A percentile compares a stretch with the other conserved stretches of the same genome.
These are phyloP conservation scores for Boletus sensibilis DNA, from an alignment of 768 basidiomycete species.

Conservation along the genomic window DNA sequence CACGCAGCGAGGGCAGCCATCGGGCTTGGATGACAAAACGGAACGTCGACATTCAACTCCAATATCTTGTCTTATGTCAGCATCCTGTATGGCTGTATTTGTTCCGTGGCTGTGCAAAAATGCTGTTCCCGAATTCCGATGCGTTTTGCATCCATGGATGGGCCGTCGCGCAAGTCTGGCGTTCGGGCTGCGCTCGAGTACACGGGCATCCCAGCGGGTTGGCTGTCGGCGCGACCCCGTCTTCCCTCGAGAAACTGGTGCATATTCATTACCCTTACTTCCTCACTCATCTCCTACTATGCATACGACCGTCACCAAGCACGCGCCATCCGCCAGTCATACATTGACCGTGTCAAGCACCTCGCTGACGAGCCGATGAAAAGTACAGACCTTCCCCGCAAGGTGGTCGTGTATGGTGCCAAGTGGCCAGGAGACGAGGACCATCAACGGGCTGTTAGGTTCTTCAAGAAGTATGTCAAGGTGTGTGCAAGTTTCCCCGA, in stretches of 20 bases:
- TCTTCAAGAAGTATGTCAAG: conserved; percentile 98
- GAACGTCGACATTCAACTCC: conserved; percentile 8
- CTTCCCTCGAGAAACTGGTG: conserved; percentile 93
- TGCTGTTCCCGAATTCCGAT: conserved; percentile 24
- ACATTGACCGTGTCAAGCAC: conserved; percentile 75
- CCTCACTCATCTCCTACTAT: conserved; percentile 68
- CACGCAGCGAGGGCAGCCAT: conserved; percentile 79
- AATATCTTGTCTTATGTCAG: conserved; percentile 19
- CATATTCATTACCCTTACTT: conserved; percentile 82
- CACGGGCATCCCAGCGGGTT: conserved; percentile 69
- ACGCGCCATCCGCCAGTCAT: conserved; percentile 70
- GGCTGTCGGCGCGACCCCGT: conserved; percentile 81
- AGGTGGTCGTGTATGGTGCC: conserved; percentile 81
- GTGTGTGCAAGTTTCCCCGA: conserved; percentile 45
- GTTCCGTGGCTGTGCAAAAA: conserved; percentile 23
- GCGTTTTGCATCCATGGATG: conserved; percentile 6
- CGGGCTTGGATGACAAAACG: conserved; percentile 20
- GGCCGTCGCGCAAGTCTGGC: conserved; percentile 45
- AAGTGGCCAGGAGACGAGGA: conserved; percentile 98
- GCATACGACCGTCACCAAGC: conserved; percentile 86
- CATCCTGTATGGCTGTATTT: conserved; percentile 24
- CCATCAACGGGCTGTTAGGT: conserved; percentile 74
- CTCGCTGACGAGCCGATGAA: conserved; percentile 68
- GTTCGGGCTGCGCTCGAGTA: conserved; percentile 61
- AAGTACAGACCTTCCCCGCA: conserved; percentile 66